Evolutionary conservation across 2,329 filamentous ascomycete genomes (phyloP).

Genomic region (Nemania bipapillata): DNA sequence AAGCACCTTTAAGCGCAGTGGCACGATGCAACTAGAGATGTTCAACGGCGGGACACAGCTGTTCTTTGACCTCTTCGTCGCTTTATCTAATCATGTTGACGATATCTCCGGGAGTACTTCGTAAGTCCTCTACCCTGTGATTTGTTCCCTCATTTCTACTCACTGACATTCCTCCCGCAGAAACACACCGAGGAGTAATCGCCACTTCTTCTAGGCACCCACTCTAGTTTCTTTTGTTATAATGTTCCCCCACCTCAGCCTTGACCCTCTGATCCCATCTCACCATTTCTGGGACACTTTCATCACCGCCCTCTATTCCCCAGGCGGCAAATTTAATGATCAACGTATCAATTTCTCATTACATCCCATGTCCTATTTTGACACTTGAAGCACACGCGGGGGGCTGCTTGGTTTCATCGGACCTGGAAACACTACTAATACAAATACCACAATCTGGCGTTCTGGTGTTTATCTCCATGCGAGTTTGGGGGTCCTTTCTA

Average conservation of each 20-base stretch:
- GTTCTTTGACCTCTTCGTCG: constrained; percentile 94
- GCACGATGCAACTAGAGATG: constrained; percentile 97
- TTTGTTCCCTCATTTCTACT: not conserved
- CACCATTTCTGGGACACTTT: constrained; percentile 15
- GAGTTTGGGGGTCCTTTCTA: constrained; percentile 1
- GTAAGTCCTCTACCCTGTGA: constrained; percentile 55
- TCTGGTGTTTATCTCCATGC: constrained; percentile 30
- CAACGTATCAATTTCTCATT: constrained; percentile 39
- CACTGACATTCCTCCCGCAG: constrained; percentile 45
- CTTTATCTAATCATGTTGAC: constrained; percentile 89
- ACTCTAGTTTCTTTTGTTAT: constrained; percentile 17
- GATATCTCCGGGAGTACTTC: constrained; percentile 69
- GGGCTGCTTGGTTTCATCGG: constrained; percentile 31
- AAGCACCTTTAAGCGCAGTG: constrained; percentile 89
- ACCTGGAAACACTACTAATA: constrained; percentile 34
- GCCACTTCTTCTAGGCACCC: constrained; percentile 48
- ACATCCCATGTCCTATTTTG: not conserved
- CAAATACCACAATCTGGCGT: constrained; percentile 47
- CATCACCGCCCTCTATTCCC: constrained; percentile 22
- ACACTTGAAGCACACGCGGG: not conserved
- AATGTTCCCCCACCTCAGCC: constrained; percentile 14
- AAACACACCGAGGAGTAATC: constrained; percentile 62
- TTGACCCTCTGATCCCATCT: constrained; percentile 26
- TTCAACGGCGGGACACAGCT: constrained; percentile 81
- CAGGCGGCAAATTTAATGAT: constrained; percentile 43